Evolutionary conservation across 306 rosid species (phyloP).

Genomic region (Cicer bijugum): DNA sequence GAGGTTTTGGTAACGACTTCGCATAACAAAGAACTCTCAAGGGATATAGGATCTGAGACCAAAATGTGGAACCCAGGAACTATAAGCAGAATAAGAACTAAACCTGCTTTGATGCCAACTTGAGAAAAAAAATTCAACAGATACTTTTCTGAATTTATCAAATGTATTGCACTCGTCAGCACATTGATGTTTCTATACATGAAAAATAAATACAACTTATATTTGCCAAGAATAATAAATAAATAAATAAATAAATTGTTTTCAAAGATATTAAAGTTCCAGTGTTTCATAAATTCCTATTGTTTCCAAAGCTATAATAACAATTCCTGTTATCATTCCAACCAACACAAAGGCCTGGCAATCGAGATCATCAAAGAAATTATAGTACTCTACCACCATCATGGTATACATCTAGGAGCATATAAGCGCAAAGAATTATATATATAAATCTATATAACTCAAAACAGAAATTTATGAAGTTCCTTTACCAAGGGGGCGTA

Average conservation of each 20-base stretch:
- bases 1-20: not conserved
- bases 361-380: constrained; percentile 30
- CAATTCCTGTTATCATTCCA: constrained; percentile 5
- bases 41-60: not conserved
- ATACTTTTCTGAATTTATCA: not conserved
- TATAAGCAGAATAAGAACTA: not conserved
- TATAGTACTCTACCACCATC: constrained; percentile 15
- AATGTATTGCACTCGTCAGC: not conserved
- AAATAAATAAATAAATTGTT: not conserved
- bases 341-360: constrained; percentile 32
- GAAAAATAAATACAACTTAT: not conserved
- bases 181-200: not conserved
- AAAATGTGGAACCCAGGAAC: not conserved
- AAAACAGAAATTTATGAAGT: constrained; percentile 34
- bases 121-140: not conserved
- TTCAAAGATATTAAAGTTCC: constrained; percentile 29
- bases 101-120: not conserved
- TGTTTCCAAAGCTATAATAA: constrained; percentile 28
- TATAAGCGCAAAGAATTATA: constrained; percentile 26
- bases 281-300: not conserved
- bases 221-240: not conserved
- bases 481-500: constrained; percentile 80
- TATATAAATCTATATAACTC: constrained; percentile 19
- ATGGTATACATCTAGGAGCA: constrained; percentile 33
- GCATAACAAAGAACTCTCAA: not conserved